These are phyloP conservation scores for Chaetoceros muelleri DNA, from an alignment of 108 stramenopile genomes.

Conservation along the genomic window DNA sequence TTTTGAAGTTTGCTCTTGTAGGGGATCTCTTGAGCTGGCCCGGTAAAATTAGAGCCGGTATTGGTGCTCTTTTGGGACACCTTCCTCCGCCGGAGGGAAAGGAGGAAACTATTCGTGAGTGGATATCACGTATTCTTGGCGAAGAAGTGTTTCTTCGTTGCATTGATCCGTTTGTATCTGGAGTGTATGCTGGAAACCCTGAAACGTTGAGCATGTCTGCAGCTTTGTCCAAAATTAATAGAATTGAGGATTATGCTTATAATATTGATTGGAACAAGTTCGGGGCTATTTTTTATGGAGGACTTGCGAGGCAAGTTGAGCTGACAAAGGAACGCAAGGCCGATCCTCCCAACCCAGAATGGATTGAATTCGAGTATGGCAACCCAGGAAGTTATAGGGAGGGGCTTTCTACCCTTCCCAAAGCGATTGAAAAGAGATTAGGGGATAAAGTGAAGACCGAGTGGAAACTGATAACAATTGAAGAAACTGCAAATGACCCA, in stretches of 20 bases:
- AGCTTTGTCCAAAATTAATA: slow-evolving; percentile 83
- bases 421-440: slow-evolving; percentile 59
- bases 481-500: slow-evolving; percentile 24
- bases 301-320: slow-evolving; percentile 66
- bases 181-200: slow-evolving; percentile 96
- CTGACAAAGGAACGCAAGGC: slow-evolving; percentile 70
- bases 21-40: slow-evolving; percentile 86
- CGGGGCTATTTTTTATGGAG: slow-evolving; percentile 81
- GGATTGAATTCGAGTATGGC: slow-evolving; percentile 76
- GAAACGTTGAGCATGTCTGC: slow-evolving; percentile 81
- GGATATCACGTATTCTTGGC: slow-evolving; percentile 85
- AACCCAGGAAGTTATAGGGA: slow-evolving; percentile 80
- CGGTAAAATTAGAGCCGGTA: slow-evolving; percentile 88
- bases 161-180: slow-evolving; percentile 95
- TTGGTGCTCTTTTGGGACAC: slow-evolving; percentile 85
- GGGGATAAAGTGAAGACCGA: slow-evolving; percentile 57
- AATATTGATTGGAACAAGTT: slow-evolving; percentile 68
- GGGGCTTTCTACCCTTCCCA: slow-evolving; percentile 77
- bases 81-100: slow-evolving; percentile 44
- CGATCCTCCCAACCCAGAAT: slow-evolving; percentile 56
- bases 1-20: slow-evolving; percentile 60
- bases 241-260: slow-evolving; percentile 66
- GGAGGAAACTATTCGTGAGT: slow-evolving; percentile 93
- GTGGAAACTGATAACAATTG: slow-evolving; percentile 50
- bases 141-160: slow-evolving; percentile 80